Conservation (phyloP, 148 eudicot genomes). For the Amaranthus hypochondriacus region DNA sequence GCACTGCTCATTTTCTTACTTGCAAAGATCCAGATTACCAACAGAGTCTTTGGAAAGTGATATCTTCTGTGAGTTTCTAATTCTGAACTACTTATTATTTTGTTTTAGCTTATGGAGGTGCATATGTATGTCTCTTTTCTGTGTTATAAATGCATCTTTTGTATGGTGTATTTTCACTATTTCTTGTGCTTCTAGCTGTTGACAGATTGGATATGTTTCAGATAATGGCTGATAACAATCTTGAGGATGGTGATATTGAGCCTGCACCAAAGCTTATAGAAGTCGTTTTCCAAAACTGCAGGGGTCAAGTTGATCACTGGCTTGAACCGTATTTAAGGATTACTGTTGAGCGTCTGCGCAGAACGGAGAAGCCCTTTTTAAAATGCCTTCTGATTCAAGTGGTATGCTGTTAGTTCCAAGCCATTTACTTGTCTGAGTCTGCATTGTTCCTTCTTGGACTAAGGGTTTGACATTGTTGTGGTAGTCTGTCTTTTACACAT, state of each 20-base stretch:
- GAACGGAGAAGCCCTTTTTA: slow-evolving; percentile 65
- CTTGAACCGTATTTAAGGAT: slow-evolving; percentile 85
- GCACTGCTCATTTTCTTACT: too few relatives aligned
- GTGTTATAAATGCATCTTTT: too few relatives aligned
- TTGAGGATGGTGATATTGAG: slow-evolving; percentile 95
- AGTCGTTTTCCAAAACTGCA: slow-evolving; percentile 88
- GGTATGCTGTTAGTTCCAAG: slow-evolving; percentile 37
- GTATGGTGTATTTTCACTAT: too few relatives aligned
- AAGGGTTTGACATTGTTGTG: background rate
- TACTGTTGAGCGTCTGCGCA: slow-evolving; percentile 70
- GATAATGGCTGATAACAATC: slow-evolving; percentile 84
- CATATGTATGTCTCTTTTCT: too few relatives aligned
- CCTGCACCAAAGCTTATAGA: slow-evolving; percentile 98
- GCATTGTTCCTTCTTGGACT: background rate
- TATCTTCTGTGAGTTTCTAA: slow-evolving; percentile 18
- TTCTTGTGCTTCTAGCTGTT: background rate
- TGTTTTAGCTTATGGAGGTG: too few relatives aligned
- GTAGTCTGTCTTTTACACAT: too few relatives aligned
- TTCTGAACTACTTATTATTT: background rate
- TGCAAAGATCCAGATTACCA: too few relatives aligned
- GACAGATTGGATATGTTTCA: slow-evolving; percentile 21
- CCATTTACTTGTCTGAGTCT: background rate
- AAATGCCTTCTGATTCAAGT: slow-evolving; percentile 89
- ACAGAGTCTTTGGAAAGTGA: too few relatives aligned
- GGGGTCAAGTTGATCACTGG: slow-evolving; percentile 96